Evolutionary conservation across 495 filamentous ascomycete genomes (phyloP), one percentile per base, ranked within the genome.

Genomic region (Glarea lozoyensis): DNA sequence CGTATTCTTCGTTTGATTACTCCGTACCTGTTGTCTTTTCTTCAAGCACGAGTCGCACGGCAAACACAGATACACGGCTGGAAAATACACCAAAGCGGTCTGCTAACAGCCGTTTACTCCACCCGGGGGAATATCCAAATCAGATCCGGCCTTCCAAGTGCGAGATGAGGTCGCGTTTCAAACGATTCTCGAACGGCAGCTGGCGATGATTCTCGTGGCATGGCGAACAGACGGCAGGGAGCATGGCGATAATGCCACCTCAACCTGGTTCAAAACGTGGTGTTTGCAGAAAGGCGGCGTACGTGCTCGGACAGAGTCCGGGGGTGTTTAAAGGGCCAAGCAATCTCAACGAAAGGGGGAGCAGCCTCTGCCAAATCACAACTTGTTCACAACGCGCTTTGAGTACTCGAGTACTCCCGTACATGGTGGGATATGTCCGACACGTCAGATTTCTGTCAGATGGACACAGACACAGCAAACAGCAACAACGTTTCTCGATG

Each of bases 101-200:
- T 7, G 7, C n/a, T 29, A 29, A 40, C 32, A 27, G 34, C 43
- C 40, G 17, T 37, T 15, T 29, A 33, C 11, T 35, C 13, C 42
- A n/a, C 9, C 20, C 37, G 45, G 46, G 46, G 40, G 35, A 38
- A 20, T n/a, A 3, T 10, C 10, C 5, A 30, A 3, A 16, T 10
- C 20, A 22, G 36, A 43, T 43, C 46, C 46, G 46, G 46, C n/a
- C 4, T 40, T 11, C 7, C 18, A 22, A 12, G 19, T 44, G 40
- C 40, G 35, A 39, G 40, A 38, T 43, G 16, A 22, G 12, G n/a
- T 31, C 24, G 34, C 22, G 38, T 32, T 30, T 37, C 33, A 29
- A 10, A 39, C 20, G 13, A 30, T 45, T 44, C 41, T 35, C 40
- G 41, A 45, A 45, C 19, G 11, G 27, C 13, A 3, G 7, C 25